A percentile compares a stretch with the other conserved stretches of the same genome.
These are phyloP conservation scores for Erysimum cheiri DNA, from an alignment of 441 rosid species.

Conservation along the genomic window DNA sequence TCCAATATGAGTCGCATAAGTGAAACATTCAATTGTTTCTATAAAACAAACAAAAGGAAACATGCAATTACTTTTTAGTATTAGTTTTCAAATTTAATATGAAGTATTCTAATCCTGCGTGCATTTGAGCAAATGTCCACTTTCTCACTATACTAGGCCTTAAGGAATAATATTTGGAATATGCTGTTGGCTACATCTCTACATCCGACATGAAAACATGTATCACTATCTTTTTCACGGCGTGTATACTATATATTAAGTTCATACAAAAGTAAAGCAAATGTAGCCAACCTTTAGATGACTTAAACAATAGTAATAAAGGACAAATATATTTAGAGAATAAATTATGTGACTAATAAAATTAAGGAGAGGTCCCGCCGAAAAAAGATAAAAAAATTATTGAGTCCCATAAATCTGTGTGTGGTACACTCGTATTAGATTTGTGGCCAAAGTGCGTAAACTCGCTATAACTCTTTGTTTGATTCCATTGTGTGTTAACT, in stretches of 20 bases:
- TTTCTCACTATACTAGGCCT: not conserved
- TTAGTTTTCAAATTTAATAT: not conserved
- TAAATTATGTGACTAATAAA: not conserved
- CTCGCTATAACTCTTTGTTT: too few species aligned
- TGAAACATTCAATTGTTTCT: constrained; percentile 20
- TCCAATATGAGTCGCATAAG: constrained; percentile 20
- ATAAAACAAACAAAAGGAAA: constrained; percentile 24
- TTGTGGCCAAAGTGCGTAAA: not conserved
- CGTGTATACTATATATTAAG: not conserved
- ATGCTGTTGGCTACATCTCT: constrained; percentile 21
- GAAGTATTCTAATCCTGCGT: not conserved
- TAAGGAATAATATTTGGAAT: constrained; percentile 10
- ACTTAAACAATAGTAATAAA: constrained; percentile 1
- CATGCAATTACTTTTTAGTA: not conserved
- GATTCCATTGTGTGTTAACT: not conserved
- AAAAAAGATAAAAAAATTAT: not conserved
- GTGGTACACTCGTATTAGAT: not conserved
- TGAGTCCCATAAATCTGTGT: not conserved
- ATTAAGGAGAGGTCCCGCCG: not conserved
- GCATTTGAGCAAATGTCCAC: constrained; percentile 23
- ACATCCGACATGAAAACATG: not conserved
- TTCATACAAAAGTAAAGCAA: constrained; percentile 17
- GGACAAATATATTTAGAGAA: not conserved
- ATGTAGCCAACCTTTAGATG: constrained; percentile 2
- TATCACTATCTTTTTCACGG: constrained; percentile 8